Conservation (phyloP, 257 asterid species). For the Perilla frutescens region DNA sequence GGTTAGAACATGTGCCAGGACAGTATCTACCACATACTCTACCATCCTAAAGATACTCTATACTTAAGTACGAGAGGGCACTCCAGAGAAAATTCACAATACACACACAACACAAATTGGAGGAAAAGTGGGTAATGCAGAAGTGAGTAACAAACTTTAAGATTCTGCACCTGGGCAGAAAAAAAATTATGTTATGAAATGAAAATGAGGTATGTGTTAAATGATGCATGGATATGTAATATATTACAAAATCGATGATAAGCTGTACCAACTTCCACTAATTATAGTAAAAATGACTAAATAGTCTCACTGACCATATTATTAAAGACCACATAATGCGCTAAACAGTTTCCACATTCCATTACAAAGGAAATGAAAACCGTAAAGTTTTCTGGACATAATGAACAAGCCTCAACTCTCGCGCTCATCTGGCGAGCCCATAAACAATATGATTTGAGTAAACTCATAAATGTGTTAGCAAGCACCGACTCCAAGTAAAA, state of each 20-base stretch:
- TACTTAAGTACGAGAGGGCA: neutral
- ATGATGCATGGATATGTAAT: neutral
- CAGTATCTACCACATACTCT: neutral
- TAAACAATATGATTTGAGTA: neutral
- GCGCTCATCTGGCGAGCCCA: neutral
- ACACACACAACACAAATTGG: neutral
- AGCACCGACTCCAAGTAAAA: neutral
- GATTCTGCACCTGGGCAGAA: neutral
- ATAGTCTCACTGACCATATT: neutral
- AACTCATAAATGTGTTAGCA: neutral
- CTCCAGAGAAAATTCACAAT: neutral
- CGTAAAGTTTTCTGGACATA: neutral
- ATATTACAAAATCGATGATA: neutral
- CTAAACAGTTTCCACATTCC: conserved; percentile 4
- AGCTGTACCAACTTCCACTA: neutral
- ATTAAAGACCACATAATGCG: neutral
- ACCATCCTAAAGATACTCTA: conserved; percentile 2
- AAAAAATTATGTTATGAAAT: neutral
- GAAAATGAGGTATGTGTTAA: neutral
- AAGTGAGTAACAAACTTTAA: neutral
- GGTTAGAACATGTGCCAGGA: neutral
- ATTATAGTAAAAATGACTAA: neutral
- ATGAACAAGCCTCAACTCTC: neutral
- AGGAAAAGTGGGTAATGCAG: neutral
- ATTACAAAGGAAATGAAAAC: neutral